phyloP scores from a whole-genome alignment of 495 filamentous ascomycete genomes.

The Parathielavia hyrcaniae region DNA sequence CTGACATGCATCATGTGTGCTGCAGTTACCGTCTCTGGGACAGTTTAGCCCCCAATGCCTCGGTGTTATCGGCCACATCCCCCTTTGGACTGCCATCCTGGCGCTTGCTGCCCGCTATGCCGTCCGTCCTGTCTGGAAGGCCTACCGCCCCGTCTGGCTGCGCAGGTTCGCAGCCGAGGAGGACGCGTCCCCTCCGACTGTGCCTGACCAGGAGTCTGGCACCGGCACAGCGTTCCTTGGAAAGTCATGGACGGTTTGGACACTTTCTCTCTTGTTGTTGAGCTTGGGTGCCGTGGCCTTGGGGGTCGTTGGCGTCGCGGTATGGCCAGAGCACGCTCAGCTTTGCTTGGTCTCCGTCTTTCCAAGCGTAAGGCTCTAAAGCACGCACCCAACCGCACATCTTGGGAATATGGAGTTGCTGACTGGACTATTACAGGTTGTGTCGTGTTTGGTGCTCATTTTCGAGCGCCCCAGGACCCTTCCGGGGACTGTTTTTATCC shows the following conservation, averaged over 20 bases:
- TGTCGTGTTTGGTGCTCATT: constrained; percentile 22
- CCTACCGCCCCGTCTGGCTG: constrained; percentile 29
- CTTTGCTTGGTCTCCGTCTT: constrained; percentile 21
- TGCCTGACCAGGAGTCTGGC: constrained; percentile 15
- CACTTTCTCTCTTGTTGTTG: constrained; percentile 17
- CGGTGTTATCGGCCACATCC: constrained; percentile 28
- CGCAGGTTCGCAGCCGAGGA: constrained; percentile 26
- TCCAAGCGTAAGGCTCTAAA: constrained; percentile 22
- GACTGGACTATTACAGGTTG: constrained; percentile 12
- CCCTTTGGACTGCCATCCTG: constrained; percentile 25
- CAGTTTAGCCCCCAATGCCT: constrained; percentile 29
- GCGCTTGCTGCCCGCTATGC: constrained; percentile 29
- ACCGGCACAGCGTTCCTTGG: background rate
- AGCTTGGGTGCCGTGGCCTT: constrained; percentile 4
- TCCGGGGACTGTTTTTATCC: constrained; percentile 25
- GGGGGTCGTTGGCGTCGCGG: constrained; percentile 13
- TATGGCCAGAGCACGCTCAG: constrained; percentile 13
- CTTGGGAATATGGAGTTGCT: constrained; percentile 1
- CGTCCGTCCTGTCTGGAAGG: constrained; percentile 20
- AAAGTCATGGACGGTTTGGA: constrained; percentile 24
- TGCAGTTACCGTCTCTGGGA: constrained; percentile 29
- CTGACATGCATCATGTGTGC: background rate
- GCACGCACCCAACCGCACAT: background rate
- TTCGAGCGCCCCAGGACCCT: constrained; percentile 26
- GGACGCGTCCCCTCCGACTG: background rate